Base-by-base conservation (phyloP, 2,329 filamentous ascomycete genomes). In the Neocucurbitaria cava region DNA sequence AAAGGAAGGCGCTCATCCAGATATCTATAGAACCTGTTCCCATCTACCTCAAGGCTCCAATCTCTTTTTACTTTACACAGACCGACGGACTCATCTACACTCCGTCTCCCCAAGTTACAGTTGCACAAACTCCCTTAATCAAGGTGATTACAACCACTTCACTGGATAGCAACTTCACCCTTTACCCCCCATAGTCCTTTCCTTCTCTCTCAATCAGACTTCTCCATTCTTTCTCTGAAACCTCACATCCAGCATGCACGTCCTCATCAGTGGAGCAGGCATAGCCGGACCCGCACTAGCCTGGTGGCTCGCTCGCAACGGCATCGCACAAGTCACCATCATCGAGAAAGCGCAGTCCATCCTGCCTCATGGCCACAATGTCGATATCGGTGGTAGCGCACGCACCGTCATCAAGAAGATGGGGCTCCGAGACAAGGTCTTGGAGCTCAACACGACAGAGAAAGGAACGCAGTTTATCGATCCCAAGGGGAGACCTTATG, bases 371-470 rank as follows among this genome's bases (percentile, higher is more conserved):
- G 79, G 79, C 2, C 77, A 79, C 47, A 74, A 77, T 41, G 64
- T 81, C 43, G 79, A 82, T 58, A 71, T 81, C 6, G 76, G 77
- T 43, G 76, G 71, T 5, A 64, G 72, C 3, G 78, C 75, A 1
- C 65, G 80, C 23, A 66, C 74, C 9, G 66, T 79, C 15, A 74
- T 81, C 45, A 65, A 65, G 24, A 69, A 66, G 26, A 72, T 80
- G 62, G 77, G 76, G 3, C 64, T 80, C 20, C 68, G 76, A 33
- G 59, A 64, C 3, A 62, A 65, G 1, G 67, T 81, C 35, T 70
- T 73, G 11, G 56, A 58, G 0, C 60, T 61, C 4, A 64, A 69
- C n/a, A 77, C 76, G 1, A 65, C 65, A 17, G 79, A 81, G 61
- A 62, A 65, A 36, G 79, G 79, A 39, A 66, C 75, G 15, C 65